Percentiles rank a stretch among this genome's conserved stretches.
Conservation (phyloP, 2,329 filamentous ascomycete genomes). For the Phialophora macrospora region DNA sequence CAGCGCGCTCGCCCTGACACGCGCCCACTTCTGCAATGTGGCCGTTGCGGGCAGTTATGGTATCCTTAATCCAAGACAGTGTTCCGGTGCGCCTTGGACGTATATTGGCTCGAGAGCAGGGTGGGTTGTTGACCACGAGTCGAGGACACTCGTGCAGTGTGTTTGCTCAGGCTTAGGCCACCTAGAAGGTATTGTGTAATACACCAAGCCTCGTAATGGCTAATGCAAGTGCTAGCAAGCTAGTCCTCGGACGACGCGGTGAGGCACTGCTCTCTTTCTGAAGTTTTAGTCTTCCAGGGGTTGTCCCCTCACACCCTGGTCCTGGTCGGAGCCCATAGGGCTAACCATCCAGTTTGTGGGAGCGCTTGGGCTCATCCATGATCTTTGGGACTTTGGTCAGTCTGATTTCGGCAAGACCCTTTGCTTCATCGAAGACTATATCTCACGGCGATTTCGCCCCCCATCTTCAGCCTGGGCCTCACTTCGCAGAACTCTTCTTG, state of each 20-base stretch:
- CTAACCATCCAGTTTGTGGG: slow-evolving; percentile 14
- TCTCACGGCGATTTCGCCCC: slow-evolving; percentile 36
- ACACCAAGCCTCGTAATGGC: background rate
- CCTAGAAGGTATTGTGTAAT: background rate
- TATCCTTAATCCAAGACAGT: background rate
- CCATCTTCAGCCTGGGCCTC: slow-evolving; percentile 27
- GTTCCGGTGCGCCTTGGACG: background rate
- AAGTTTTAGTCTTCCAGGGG: slow-evolving; percentile 6
- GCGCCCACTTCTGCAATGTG: background rate
- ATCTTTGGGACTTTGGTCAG: slow-evolving; percentile 23
- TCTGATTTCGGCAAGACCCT: slow-evolving; percentile 32
- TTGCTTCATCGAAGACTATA: slow-evolving; percentile 30
- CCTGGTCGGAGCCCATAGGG: slow-evolving; percentile 18
- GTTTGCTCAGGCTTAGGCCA: background rate
- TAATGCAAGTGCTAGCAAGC: background rate
- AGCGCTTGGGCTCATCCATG: slow-evolving; percentile 11
- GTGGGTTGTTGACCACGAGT: background rate
- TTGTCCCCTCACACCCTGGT: slow-evolving; percentile 2
- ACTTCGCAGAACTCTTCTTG: slow-evolving; percentile 19
- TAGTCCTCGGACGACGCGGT: slow-evolving; percentile 9
- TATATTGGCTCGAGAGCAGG: background rate
- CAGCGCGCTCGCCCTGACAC: too few species aligned
- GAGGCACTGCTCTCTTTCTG: slow-evolving; percentile 9
- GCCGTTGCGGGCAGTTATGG: background rate
- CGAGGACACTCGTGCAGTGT: background rate